Percentiles rank a stretch among this genome's conserved stretches.
phyloP scores from a whole-genome alignment of 2,329 filamentous ascomycete species.

The Arthroderma sp. region DNA sequence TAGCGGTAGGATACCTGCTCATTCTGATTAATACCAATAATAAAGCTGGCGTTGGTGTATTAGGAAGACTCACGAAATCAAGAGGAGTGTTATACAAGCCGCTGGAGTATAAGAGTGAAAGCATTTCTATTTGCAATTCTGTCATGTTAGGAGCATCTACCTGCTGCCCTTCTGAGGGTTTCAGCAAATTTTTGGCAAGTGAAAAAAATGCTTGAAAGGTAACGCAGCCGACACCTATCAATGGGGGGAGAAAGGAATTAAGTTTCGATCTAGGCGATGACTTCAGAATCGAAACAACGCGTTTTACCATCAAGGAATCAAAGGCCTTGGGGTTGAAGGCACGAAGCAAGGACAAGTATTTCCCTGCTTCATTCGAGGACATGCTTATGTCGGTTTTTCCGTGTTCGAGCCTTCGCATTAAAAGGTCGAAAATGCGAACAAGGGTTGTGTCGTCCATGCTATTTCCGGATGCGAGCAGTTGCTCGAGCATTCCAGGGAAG shows the following conservation, averaged over 20 bases:
- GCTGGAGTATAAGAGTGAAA: neutral
- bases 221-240: slow-evolving; percentile 34
- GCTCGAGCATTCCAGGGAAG: slow-evolving; percentile 34
- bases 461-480: slow-evolving; percentile 31
- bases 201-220: slow-evolving; percentile 28
- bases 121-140: slow-evolving; percentile 4
- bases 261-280: slow-evolving; percentile 22
- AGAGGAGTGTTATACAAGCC: neutral
- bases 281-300: slow-evolving; percentile 28
- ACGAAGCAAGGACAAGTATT: slow-evolving; percentile 31
- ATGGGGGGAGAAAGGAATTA: slow-evolving; percentile 23
- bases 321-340: slow-evolving; percentile 32
- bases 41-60: neutral
- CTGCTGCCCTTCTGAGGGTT: slow-evolving; percentile 7
- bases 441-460: slow-evolving; percentile 34
- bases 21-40: neutral
- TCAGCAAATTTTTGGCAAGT: slow-evolving; percentile 21
- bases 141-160: slow-evolving; percentile 6
- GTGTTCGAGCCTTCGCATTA: slow-evolving; percentile 26
- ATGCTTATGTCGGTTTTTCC: slow-evolving; percentile 17
- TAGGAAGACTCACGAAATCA: neutral
- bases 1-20: slow-evolving; percentile 27
- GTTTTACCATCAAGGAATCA: slow-evolving; percentile 29
- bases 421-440: slow-evolving; percentile 28
- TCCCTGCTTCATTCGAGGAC: slow-evolving; percentile 24